Evolutionary conservation across 2,329 filamentous ascomycete species (phyloP).

Genomic region (Colletotrichum sp.): DNA sequence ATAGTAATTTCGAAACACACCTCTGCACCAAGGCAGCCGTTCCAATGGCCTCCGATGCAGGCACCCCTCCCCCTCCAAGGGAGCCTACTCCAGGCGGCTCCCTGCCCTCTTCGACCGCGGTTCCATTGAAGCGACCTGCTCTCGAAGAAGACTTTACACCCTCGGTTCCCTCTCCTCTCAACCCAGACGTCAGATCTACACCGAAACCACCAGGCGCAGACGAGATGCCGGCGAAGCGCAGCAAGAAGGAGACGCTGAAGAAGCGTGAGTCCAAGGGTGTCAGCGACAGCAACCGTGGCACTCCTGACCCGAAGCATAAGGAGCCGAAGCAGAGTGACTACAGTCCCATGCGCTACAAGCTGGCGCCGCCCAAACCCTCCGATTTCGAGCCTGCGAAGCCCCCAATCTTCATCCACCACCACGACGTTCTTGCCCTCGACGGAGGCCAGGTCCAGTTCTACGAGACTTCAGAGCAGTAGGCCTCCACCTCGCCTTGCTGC

Average conservation of each 20-base stretch:
- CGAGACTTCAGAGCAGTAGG: constrained; percentile 70
- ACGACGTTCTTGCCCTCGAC: constrained; percentile 54
- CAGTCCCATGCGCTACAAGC: constrained; percentile 65
- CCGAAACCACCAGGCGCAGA: constrained; percentile 35
- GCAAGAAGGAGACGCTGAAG: constrained; percentile 72
- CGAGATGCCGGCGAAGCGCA: constrained; percentile 43
- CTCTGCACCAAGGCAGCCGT: background rate
- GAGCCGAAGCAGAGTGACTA: constrained; percentile 45
- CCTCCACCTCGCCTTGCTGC: constrained; percentile 2
- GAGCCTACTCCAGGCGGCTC: constrained; percentile 45
- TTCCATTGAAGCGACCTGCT: constrained; percentile 66
- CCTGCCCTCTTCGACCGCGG: constrained; percentile 45
- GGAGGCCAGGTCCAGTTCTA: constrained; percentile 62
- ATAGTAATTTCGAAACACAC: constrained; percentile 6
- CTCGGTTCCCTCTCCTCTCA: constrained; percentile 75
- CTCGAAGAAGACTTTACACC: constrained; percentile 75
- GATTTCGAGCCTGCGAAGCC: constrained; percentile 67
- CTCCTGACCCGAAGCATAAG: constrained; percentile 58
- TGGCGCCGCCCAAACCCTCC: constrained; percentile 65
- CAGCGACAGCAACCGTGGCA: constrained; percentile 57
- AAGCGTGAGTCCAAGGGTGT: constrained; percentile 69
- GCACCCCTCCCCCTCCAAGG: constrained; percentile 44
- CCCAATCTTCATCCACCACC: constrained; percentile 61
- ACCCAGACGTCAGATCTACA: constrained; percentile 61
- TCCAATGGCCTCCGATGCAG: constrained; percentile 40